These are phyloP conservation scores for Trametopsis cervina DNA, from an alignment of 768 basidiomycete genomes.

Conservation along the genomic window DNA sequence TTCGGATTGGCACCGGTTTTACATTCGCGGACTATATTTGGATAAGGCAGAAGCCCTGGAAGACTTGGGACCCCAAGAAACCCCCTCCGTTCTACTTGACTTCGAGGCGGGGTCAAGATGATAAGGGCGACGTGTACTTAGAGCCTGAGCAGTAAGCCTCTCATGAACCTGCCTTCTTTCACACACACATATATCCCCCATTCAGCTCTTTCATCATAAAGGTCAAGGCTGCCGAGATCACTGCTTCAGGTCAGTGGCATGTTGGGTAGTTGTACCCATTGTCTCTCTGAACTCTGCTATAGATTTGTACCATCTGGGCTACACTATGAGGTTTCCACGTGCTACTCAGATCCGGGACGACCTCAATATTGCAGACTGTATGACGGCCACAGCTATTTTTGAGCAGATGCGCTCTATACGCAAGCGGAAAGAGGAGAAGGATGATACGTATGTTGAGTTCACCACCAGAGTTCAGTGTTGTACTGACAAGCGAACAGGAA, in stretches of 20 bases:
- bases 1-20: slow-evolving; percentile 86
- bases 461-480: neutral
- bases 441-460: slow-evolving; percentile 35
- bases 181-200: too few relatives aligned
- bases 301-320: slow-evolving; percentile 81
- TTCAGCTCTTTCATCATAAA: slow-evolving; percentile 86
- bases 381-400: slow-evolving; percentile 56
- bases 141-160: slow-evolving; percentile 74
- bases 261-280: neutral
- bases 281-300: slow-evolving; percentile 8
- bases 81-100: slow-evolving; percentile 67
- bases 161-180: too few relatives aligned
- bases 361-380: slow-evolving; percentile 62
- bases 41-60: slow-evolving; percentile 81
- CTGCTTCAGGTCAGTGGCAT: slow-evolving; percentile 47
- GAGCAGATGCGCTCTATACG: slow-evolving; percentile 55
- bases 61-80: slow-evolving; percentile 63
- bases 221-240: slow-evolving; percentile 92
- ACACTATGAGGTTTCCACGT: slow-evolving; percentile 93
- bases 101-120: slow-evolving; percentile 55
- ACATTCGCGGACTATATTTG: slow-evolving; percentile 81
- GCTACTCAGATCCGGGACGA: slow-evolving; percentile 78
- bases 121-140: slow-evolving; percentile 88
- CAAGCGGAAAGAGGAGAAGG: slow-evolving; percentile 70
- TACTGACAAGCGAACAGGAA: slow-evolving; percentile 18